Evolutionary conservation across 768 basidiomycete species (phyloP).

Genomic region (Calocera cornea): DNA sequence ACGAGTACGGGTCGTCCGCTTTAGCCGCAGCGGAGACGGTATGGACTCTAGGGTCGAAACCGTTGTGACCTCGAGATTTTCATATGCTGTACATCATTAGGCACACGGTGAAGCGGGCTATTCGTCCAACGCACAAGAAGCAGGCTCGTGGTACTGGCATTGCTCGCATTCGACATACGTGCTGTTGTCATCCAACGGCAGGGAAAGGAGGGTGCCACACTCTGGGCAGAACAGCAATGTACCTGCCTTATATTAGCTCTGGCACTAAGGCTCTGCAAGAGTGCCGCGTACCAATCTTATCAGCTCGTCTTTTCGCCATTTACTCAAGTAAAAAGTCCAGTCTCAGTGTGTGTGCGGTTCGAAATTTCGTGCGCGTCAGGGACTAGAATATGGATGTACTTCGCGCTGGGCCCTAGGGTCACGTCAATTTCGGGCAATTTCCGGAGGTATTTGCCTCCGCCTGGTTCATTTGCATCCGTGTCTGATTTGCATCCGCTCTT

Average conservation of each 20-base stretch:
- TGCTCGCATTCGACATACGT: constrained; percentile 51
- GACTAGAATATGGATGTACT: no score
- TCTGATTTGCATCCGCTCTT: no score
- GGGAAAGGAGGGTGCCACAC: constrained; percentile 77
- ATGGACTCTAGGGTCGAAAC: constrained; percentile 89
- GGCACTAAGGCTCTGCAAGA: neutral
- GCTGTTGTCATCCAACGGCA: constrained; percentile 67
- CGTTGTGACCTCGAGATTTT: constrained; percentile 79
- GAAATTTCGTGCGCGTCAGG: neutral
- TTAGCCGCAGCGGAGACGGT: constrained; percentile 74
- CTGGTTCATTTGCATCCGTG: no score
- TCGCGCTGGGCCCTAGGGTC: no score
- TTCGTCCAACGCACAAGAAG: constrained; percentile 49
- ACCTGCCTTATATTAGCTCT: constrained; percentile 34
- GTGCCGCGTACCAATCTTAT: neutral
- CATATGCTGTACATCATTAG: constrained; percentile 52
- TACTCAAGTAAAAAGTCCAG: no score
- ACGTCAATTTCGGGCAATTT: no score
- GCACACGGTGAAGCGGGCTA: neutral
- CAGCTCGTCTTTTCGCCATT: neutral
- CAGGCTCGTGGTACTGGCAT: constrained; percentile 75
- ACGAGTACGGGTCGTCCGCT: constrained; percentile 80
- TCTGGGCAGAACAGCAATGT: constrained; percentile 88
- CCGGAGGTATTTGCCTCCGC: no score
- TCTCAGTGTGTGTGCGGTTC: neutral